Conservation (phyloP, 108 stramenopile species). For the Cyclotella baltica region DNA sequence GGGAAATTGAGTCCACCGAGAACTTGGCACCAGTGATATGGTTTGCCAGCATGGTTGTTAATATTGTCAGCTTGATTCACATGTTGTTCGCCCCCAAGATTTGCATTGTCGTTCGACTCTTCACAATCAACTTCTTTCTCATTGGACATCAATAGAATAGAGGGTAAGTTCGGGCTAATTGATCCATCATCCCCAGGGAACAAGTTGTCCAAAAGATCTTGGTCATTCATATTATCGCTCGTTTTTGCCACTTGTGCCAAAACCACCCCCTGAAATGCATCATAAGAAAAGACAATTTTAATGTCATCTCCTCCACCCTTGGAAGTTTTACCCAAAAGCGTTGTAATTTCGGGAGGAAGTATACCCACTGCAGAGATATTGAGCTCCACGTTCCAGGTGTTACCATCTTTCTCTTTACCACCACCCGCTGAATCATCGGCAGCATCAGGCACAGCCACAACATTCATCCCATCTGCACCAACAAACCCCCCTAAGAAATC, state of each 20-base stretch:
- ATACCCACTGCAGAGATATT: constrained; percentile 27
- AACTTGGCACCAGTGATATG: constrained; percentile 88
- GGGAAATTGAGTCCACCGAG: constrained; percentile 71
- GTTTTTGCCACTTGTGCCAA: constrained; percentile 8
- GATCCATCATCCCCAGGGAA: constrained; percentile 55
- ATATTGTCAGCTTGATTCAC: constrained; percentile 9
- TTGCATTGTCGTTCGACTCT: too few relatives aligned
- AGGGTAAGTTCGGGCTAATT: constrained; percentile 35
- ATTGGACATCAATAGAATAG: constrained; percentile 23
- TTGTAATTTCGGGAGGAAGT: constrained; percentile 36
- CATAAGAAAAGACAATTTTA: constrained; percentile 33
- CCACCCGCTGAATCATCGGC: not conserved
- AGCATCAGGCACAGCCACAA: constrained; percentile 18
- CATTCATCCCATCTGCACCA: constrained; percentile 38
- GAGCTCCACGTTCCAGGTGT: constrained; percentile 36
- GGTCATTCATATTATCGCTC: constrained; percentile 5
- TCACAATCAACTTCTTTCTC: constrained; percentile 21
- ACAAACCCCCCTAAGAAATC: constrained; percentile 25
- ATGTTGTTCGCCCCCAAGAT: not conserved
- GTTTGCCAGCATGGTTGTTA: constrained; percentile 33
- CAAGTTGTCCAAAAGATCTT: constrained; percentile 38
- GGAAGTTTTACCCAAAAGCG: constrained; percentile 24
- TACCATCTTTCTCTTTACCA: not conserved
- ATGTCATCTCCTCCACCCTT: constrained; percentile 10
- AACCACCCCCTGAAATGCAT: constrained; percentile 34